Conservation (phyloP, 768 basidiomycete genomes). For the Aureoboletus auriporus region DNA sequence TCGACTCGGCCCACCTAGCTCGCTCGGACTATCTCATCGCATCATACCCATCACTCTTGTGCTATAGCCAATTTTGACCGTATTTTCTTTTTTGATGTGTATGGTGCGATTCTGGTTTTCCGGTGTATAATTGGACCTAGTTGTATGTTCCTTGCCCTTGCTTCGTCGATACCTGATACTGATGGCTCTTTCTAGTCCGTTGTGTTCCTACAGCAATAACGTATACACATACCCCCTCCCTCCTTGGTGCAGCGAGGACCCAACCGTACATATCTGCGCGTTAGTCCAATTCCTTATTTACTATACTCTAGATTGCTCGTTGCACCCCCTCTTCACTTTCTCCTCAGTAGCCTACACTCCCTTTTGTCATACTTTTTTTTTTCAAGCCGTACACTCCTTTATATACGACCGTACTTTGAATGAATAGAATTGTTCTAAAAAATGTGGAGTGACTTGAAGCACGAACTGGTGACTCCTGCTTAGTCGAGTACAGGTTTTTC, state of each 20-base stretch:
- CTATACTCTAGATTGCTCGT: conserved; percentile 20
- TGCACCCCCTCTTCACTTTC: conserved; percentile 10
- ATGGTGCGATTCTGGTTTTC: conserved; percentile 33
- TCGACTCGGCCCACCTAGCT: conserved; percentile 20
- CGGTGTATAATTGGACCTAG: conserved; percentile 25
- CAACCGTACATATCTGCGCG: conserved; percentile 17
- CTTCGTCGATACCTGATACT: neutral
- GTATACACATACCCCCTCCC: conserved; percentile 27
- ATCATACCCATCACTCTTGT: conserved; percentile 28
- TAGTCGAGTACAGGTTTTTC: neutral
- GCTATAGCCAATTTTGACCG: conserved; percentile 13
- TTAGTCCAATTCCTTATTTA: conserved; percentile 10
- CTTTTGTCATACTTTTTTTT: conserved; percentile 19
- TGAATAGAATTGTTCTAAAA: conserved; percentile 22
- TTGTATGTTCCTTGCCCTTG: conserved; percentile 12
- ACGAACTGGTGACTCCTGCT: too few species aligned
- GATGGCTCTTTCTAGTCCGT: conserved; percentile 12
- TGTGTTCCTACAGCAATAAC: conserved; percentile 25
- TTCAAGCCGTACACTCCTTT: conserved; percentile 28
- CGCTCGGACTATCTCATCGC: conserved; percentile 31
- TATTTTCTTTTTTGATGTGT: conserved; percentile 17
- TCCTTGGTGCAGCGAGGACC: conserved; percentile 19
- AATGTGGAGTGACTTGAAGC: neutral
- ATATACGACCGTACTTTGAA: conserved; percentile 13
- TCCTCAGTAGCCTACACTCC: conserved; percentile 18